A percentile compares a stretch with the other conserved stretches of the same genome.
Conservation (phyloP, 371 early-diverging fungal genomes). For the Chytridium lagenaria region DNA sequence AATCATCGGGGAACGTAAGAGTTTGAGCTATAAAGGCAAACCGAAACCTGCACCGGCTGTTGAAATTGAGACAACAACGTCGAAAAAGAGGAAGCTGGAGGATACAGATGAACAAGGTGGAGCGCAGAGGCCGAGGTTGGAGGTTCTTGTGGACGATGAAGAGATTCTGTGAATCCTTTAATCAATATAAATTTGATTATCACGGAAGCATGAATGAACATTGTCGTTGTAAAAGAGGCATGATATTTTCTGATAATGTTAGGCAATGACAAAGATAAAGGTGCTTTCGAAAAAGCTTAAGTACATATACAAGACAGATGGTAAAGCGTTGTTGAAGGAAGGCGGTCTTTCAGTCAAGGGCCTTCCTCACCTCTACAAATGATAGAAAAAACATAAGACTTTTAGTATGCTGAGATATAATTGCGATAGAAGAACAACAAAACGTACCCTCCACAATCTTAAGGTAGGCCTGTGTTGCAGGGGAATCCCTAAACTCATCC, state of each 20-base stretch:
- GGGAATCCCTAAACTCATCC: conserved; percentile 86
- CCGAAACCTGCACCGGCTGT: neutral
- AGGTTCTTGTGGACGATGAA: conserved; percentile 1
- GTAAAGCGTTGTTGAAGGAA: too few relatives aligned
- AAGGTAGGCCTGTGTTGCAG: conserved; percentile 79
- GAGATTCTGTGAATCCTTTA: conserved; percentile 6
- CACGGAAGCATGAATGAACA: too few relatives aligned
- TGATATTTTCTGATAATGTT: neutral
- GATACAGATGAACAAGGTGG: neutral
- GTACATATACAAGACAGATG: too few relatives aligned
- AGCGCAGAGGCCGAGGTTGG: neutral
- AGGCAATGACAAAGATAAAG: neutral
- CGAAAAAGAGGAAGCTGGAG: conserved; percentile 10
- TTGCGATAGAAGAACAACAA: neutral
- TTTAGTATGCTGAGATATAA: too few relatives aligned
- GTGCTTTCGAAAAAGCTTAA: neutral
- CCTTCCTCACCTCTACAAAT: neutral
- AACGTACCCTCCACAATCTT: conserved; percentile 61
- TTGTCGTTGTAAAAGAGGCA: too few relatives aligned
- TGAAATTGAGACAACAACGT: neutral
- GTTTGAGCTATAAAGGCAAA: neutral
- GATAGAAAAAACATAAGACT: neutral
- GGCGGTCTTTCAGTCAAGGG: conserved; percentile 6
- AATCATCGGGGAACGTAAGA: neutral
- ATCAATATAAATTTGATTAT: too few relatives aligned